Conservation (phyloP, 2,329 filamentous ascomycete genomes). For the Aspergillus fumigatus region DNA sequence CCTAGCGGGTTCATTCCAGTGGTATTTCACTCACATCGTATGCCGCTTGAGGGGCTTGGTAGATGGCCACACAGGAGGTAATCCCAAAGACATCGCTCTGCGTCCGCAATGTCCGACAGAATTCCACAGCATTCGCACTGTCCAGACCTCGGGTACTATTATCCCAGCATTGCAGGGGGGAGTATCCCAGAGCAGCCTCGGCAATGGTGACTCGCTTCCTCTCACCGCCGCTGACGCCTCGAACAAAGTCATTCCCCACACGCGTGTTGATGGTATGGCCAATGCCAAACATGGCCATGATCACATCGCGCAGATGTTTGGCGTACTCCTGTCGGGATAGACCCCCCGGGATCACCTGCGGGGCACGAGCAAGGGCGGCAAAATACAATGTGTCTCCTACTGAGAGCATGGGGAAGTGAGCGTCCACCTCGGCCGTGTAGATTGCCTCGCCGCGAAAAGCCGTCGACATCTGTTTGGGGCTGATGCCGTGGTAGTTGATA, state of each 20-base stretch:
- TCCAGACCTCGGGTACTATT: conserved; percentile 43
- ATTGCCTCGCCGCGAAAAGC: conserved; percentile 57
- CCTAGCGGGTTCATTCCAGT: not conserved
- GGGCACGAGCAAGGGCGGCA: conserved; percentile 57
- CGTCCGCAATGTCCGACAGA: conserved; percentile 43
- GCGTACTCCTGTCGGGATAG: conserved; percentile 24
- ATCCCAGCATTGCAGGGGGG: conserved; percentile 37
- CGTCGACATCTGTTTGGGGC: conserved; percentile 61
- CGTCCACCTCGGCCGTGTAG: conserved; percentile 53
- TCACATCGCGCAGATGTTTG: conserved; percentile 37
- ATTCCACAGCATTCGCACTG: conserved; percentile 48
- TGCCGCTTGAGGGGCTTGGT: conserved; percentile 41
- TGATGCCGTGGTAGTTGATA: conserved; percentile 67
- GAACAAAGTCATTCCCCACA: conserved; percentile 48
- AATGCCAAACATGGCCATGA: conserved; percentile 30
- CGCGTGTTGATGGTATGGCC: conserved; percentile 44
- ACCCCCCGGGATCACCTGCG: conserved; percentile 18
- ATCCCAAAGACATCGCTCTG: conserved; percentile 41
- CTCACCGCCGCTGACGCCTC: conserved; percentile 55
- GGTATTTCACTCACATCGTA: conserved; percentile 10
- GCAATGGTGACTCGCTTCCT: conserved; percentile 55
- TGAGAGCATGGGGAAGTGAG: conserved; percentile 48
- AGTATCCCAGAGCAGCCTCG: conserved; percentile 42
- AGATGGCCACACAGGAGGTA: conserved; percentile 48
- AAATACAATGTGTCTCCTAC: conserved; percentile 72